These are phyloP conservation scores for Parasitella parasitica DNA, from an alignment of 371 early-diverging fungal species.

Conservation along the genomic window DNA sequence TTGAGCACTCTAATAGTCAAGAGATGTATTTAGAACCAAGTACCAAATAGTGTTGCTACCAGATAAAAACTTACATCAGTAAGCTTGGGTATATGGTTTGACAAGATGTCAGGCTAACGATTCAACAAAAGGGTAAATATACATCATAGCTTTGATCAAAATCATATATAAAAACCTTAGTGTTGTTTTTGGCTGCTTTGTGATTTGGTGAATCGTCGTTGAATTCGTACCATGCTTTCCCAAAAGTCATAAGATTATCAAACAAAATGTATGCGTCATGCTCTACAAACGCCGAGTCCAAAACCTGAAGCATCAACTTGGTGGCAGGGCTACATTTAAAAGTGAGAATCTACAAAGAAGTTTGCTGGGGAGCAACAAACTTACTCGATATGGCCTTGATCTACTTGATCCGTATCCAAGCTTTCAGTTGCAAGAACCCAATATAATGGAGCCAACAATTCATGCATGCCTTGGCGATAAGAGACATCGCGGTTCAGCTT, in stretches of 20 bases:
- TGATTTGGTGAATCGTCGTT: constrained; percentile 50
- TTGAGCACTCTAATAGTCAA: constrained; percentile 17
- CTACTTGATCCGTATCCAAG: constrained; percentile 12
- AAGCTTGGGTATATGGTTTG: constrained; percentile 19
- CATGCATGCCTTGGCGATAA: constrained; percentile 98
- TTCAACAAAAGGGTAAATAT: no score
- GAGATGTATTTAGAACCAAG: not conserved
- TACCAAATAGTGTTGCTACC: not conserved
- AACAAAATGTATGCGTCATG: constrained; percentile 87
- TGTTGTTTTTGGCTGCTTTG: not conserved
- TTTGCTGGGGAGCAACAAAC: no score
- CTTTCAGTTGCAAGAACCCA: constrained; percentile 72
- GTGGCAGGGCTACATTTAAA: constrained; percentile 25
- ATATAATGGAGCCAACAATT: constrained; percentile 84
- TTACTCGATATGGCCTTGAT: constrained; percentile 13
- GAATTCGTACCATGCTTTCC: constrained; percentile 85
- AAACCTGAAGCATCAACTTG: constrained; percentile 32
- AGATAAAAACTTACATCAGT: constrained; percentile 9
- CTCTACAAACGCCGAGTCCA: constrained; percentile 63
- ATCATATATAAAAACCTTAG: not conserved
- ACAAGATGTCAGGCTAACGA: constrained; percentile 7
- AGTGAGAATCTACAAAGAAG: no score
- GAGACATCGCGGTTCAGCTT: constrained; percentile 83
- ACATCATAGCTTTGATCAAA: no score
- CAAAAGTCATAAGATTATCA: constrained; percentile 77